Base-by-base conservation (phyloP, 1,284 basidiomycete genomes). In the Ganoderma lucidum region DNA sequence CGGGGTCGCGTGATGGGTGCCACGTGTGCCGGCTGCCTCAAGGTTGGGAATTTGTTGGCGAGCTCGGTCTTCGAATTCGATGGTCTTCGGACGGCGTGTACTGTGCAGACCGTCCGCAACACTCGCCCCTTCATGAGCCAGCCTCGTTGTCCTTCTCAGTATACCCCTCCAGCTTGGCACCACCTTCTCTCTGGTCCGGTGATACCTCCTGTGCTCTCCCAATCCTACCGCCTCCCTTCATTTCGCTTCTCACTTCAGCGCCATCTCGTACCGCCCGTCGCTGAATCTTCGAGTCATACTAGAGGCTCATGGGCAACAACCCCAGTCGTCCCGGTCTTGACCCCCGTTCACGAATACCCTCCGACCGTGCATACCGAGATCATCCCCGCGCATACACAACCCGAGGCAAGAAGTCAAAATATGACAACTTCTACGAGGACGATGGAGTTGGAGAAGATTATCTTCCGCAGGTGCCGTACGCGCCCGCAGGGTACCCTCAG, bases 231-330 rank as follows among this genome's bases (percentile, higher is more conserved):
- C 51, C 14, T 23, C 37, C 35, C 32, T 39, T 41, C 64, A 64
- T 59, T 58, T 65, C 64, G 30, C 39, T 48, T 58, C 53, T 17
- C 17, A 5, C 59, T 41, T 19, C 15, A 32, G 56, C 14, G 3
- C 5, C 30, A 56, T 30, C 35, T 59, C 17, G 35, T 42, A 41
- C 12, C 35, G 23, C 37, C n/a, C 59, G 12, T 15, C 23, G 39
- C 59, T 61, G 14, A 61, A 37, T 30, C 35, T 39, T 5, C 19
- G 37, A 59, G 35, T 42, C 23, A 35, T 42, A n/a, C n/a, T n/a
- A 70, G 66, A 70, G 65, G 56, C 70, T 70, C 53, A 73, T 73
- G 72, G 72, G 72, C 48, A 73, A 73, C 63, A 70, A 71, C 66
- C 55, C 64, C 45, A 73, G 71, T 58, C 69, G 70, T 64, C 55